phyloP scores from a whole-genome alignment of 495 filamentous ascomycete species.

The Chlorociboria aeruginascens region DNA sequence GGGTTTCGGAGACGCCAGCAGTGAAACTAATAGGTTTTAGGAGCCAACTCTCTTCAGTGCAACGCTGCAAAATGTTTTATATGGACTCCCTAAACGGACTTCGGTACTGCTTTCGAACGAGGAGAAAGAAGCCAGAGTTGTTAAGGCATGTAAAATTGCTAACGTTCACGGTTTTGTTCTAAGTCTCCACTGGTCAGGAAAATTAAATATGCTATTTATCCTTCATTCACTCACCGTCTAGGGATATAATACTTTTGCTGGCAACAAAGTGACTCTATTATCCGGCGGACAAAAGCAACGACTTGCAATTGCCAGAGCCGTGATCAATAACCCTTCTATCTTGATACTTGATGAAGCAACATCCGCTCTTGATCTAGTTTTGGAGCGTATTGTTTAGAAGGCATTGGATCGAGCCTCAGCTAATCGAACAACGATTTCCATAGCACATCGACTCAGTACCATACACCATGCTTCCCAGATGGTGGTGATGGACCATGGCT shows the following conservation, averaged over 20 bases:
- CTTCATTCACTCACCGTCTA: no score
- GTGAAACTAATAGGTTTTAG: no score
- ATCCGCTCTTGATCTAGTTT: conserved; percentile 79
- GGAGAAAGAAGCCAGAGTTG: conserved; percentile 53
- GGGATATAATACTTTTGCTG: conserved; percentile 82
- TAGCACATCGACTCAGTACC: conserved; percentile 84
- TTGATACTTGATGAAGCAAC: conserved; percentile 90
- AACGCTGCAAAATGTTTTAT: conserved; percentile 70
- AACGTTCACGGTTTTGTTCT: conserved; percentile 88
- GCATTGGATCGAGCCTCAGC: conserved; percentile 76
- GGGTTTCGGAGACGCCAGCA: no score
- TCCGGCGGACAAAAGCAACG: conserved; percentile 96
- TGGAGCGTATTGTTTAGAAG: conserved; percentile 83
- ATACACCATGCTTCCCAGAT: conserved; percentile 88
- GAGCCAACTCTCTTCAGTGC: conserved; percentile 78
- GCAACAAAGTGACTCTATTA: conserved; percentile 79
- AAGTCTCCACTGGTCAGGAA: conserved; percentile 39
- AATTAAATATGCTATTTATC: no score
- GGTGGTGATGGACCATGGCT: conserved; percentile 72
- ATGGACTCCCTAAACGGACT: conserved; percentile 77
- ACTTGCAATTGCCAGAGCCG: conserved; percentile 69
- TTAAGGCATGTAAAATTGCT: conserved; percentile 74
- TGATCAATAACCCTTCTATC: conserved; percentile 88
- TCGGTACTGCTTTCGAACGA: conserved; percentile 54
- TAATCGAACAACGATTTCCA: conserved; percentile 84